These are phyloP conservation scores for Opeltia flavorubescens DNA, from an alignment of 495 filamentous ascomycete genomes.

Conservation along the genomic window DNA sequence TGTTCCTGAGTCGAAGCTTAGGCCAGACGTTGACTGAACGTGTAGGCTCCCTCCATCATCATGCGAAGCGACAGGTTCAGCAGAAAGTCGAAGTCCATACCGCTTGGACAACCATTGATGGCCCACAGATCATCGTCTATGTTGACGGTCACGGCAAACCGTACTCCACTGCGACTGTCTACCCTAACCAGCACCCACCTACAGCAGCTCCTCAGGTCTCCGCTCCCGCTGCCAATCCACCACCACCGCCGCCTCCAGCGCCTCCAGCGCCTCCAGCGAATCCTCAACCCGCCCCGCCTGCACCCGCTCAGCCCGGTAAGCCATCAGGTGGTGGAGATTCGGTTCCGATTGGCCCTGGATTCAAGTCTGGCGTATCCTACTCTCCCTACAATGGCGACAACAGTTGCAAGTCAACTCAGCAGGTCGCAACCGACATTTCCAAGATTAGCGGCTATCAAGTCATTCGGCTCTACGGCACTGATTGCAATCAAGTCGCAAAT, in stretches of 20 bases:
- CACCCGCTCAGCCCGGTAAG: background rate
- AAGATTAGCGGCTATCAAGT: constrained; percentile 37
- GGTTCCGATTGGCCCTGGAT: constrained; percentile 14
- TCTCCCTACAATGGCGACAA: constrained; percentile 54
- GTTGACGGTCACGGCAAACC: constrained; percentile 48
- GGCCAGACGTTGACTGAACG: background rate
- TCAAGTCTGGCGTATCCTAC: constrained; percentile 51
- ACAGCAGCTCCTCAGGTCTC: constrained; percentile 4
- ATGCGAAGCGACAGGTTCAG: constrained; percentile 5
- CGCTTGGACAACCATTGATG: constrained; percentile 23
- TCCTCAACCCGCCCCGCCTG: background rate
- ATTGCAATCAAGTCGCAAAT: constrained; percentile 55
- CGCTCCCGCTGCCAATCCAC: background rate
- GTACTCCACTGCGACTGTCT: constrained; percentile 21
- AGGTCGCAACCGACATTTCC: constrained; percentile 49
- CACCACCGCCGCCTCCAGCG: background rate
- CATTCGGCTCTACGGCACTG: constrained; percentile 68
- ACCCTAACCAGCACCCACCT: constrained; percentile 14
- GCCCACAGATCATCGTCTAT: constrained; percentile 43
- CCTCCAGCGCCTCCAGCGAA: background rate
- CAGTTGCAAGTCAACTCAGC: constrained; percentile 48
- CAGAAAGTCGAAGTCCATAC: constrained; percentile 15
- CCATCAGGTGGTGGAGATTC: background rate
- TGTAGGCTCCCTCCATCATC: constrained; percentile 5
- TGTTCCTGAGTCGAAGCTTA: background rate